Evolutionary conservation across 176 grass and related monocot species (phyloP).

Genomic region (Paspalum notatum): DNA sequence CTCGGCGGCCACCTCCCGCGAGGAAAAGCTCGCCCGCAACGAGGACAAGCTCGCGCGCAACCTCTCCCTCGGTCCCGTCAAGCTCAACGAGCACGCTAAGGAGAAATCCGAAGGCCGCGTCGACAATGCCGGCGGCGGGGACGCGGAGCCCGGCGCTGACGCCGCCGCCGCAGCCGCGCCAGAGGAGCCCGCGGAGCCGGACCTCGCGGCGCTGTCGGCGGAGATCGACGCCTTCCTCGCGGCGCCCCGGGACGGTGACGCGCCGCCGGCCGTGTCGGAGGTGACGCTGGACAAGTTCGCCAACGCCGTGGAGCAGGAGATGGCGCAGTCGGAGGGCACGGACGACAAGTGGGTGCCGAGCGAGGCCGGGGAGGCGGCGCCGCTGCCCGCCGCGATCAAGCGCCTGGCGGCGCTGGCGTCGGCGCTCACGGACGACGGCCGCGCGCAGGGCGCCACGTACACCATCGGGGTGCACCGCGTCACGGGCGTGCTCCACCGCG

Average conservation of each 20-base stretch:
- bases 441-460: constrained; percentile 28
- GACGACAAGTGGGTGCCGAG: constrained; percentile 57
- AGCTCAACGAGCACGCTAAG: constrained; percentile 45
- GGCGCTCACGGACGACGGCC: constrained; percentile 11
- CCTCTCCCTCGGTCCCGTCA: constrained; percentile 84
- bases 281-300: constrained; percentile 66
- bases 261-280: constrained; percentile 54
- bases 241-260: neutral
- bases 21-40: constrained; percentile 78
- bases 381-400: constrained; percentile 55
- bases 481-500: constrained; percentile 63
- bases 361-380: constrained; percentile 35
- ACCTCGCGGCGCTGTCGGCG: constrained; percentile 56
- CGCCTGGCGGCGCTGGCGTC: constrained; percentile 46
- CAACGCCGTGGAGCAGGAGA: constrained; percentile 64
- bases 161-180: neutral
- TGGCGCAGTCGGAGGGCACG: constrained; percentile 52
- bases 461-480: constrained; percentile 58
- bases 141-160: neutral
- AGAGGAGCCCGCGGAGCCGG: constrained; percentile 42
- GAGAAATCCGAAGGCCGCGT: constrained; percentile 22
- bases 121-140: constrained; percentile 9
- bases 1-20: constrained; percentile 54
- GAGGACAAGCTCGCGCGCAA: constrained; percentile 89
- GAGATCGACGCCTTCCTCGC: constrained; percentile 72